These are phyloP conservation scores for Stachybotrys elegans DNA, from an alignment of 2,329 filamentous ascomycete genomes.

Conservation along the genomic window DNA sequence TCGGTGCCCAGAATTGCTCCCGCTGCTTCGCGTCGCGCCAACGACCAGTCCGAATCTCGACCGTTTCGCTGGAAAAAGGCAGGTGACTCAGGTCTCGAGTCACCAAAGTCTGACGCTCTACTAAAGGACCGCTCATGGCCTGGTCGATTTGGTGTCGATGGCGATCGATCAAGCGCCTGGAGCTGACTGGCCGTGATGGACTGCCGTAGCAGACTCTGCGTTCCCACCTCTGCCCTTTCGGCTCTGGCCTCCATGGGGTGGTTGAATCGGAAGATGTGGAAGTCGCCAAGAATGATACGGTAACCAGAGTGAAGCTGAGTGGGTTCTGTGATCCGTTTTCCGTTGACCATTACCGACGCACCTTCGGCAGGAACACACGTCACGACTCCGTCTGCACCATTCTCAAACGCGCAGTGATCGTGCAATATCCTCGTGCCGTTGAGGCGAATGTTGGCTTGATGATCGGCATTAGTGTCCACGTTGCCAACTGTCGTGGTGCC, in stretches of 20 bases:
- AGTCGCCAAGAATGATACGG: conserved; percentile 92
- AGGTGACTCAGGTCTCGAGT: conserved; percentile 76
- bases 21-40: conserved; percentile 89
- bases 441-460: conserved; percentile 80
- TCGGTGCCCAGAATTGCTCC: conserved; percentile 84
- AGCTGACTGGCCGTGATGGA: conserved; percentile 63
- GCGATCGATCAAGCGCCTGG: conserved; percentile 49
- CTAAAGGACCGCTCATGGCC: conserved; percentile 78
- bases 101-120: conserved; percentile 73
- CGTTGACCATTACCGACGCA: conserved; percentile 98
- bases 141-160: conserved; percentile 58
- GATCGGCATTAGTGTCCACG: conserved; percentile 72
- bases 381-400: conserved; percentile 78
- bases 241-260: conserved; percentile 93
- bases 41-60: conserved; percentile 89
- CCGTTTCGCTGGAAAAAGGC: conserved; percentile 59
- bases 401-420: conserved; percentile 92
- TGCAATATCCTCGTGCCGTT: conserved; percentile 91
- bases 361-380: conserved; percentile 83
- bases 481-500: conserved; percentile 93
- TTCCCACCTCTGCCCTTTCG: conserved; percentile 76
- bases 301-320: conserved; percentile 86
- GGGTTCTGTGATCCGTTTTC: conserved; percentile 79
- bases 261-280: conserved; percentile 98
- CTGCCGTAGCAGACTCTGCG: conserved; percentile 80